Evolutionary conservation across 2,329 filamentous ascomycete species (phyloP).

Genomic region (Penicillium vulpinum): DNA sequence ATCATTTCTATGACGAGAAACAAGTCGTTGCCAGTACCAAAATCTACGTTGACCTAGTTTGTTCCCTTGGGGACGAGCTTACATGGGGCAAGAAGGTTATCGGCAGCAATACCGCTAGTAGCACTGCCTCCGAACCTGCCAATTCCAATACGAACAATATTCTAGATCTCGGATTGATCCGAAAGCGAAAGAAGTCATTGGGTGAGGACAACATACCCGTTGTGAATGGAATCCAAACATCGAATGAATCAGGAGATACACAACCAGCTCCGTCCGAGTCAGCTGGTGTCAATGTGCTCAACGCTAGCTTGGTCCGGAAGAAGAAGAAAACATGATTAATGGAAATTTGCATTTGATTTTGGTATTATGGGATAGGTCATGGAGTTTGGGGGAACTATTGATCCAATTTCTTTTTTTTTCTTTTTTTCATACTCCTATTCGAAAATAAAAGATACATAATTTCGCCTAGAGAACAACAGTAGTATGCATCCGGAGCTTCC

Average conservation of each 20-base stretch:
- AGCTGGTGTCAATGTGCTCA: conserved; percentile 40
- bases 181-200: conserved; percentile 41
- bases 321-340: conserved; percentile 40
- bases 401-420: too few species aligned
- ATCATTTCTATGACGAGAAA: conserved; percentile 45
- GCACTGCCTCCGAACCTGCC: background rate
- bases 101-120: conserved; percentile 27
- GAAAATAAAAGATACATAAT: background rate
- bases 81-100: conserved; percentile 39
- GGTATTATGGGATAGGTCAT: background rate
- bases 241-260: background rate
- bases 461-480: background rate
- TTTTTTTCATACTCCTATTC: background rate
- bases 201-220: conserved; percentile 14
- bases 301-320: conserved; percentile 40
- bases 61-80: conserved; percentile 38
- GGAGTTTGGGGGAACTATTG: background rate
- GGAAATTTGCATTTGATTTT: background rate
- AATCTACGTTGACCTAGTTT: conserved; percentile 44
- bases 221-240: conserved; percentile 4
- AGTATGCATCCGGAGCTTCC: background rate
- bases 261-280: conserved; percentile 12
- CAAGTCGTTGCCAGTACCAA: conserved; percentile 42
- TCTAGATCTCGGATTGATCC: conserved; percentile 34
- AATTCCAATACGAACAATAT: conserved; percentile 25